Conservation (phyloP, 306 rosid species). For the Rosa rugosa region DNA sequence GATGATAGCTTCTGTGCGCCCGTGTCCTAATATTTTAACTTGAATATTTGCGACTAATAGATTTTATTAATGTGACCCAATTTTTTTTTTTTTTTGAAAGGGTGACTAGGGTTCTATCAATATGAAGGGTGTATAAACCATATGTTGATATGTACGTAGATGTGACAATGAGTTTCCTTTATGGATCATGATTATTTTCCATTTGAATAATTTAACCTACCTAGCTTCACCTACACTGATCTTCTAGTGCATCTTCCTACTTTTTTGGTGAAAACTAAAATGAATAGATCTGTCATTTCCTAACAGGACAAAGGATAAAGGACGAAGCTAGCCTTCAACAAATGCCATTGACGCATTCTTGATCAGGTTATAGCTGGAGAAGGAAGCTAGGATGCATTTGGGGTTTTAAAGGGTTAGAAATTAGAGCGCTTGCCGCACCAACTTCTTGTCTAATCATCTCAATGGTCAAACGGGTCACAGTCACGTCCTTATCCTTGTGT, state of each 20-base stretch:
- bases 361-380: not conserved
- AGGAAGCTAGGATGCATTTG: not conserved
- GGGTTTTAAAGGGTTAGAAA: slow-evolving; percentile 29
- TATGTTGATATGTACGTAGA: too few relatives aligned
- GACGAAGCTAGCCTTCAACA: slow-evolving; percentile 30
- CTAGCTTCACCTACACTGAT: not conserved
- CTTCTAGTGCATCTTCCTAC: slow-evolving; percentile 6
- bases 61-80: too few relatives aligned
- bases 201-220: not conserved
- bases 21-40: not conserved
- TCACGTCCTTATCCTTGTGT: slow-evolving; percentile 29
- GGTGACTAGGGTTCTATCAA: too few relatives aligned
- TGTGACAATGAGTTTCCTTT: too few relatives aligned
- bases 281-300: not conserved
- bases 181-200: too few relatives aligned
- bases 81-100: too few relatives aligned
- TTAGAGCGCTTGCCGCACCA: slow-evolving; percentile 59
- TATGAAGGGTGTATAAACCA: too few relatives aligned
- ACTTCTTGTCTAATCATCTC: slow-evolving; percentile 53
- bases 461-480: slow-evolving; percentile 38
- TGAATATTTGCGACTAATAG: not conserved
- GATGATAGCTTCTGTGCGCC: not conserved
- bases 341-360: slow-evolving; percentile 41
- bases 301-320: slow-evolving; percentile 37
- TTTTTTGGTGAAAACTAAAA: not conserved